Evolutionary conservation across 345 rosid species (phyloP).

Genomic region (Erysimum cheiranthoides): DNA sequence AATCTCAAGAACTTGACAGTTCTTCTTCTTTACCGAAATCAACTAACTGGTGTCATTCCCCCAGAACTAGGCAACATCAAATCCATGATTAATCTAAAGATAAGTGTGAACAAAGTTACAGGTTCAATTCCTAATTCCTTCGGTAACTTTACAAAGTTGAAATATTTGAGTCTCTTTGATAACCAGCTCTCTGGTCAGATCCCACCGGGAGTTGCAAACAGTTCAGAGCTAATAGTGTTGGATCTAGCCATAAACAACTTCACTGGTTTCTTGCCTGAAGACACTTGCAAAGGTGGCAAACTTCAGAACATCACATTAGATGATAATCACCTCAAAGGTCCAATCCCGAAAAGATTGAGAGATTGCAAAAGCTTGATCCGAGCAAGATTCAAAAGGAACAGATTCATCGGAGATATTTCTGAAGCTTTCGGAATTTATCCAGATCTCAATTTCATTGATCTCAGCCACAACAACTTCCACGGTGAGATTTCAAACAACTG

Average conservation of each 20-base stretch:
- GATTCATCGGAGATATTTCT: slow-evolving; percentile 44
- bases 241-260: slow-evolving; percentile 40
- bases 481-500: slow-evolving; percentile 47
- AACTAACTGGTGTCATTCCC: slow-evolving; percentile 18
- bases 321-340: slow-evolving; percentile 42
- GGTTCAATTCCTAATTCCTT: slow-evolving; percentile 36
- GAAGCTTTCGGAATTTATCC: slow-evolving; percentile 47
- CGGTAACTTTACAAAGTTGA: slow-evolving; percentile 15
- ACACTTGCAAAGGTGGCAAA: slow-evolving; percentile 46
- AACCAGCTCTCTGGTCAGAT: slow-evolving; percentile 40
- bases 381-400: slow-evolving; percentile 38
- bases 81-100: slow-evolving; percentile 2
- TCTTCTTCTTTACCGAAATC: slow-evolving; percentile 10
- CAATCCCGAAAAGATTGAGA: slow-evolving; percentile 47
- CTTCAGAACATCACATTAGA: slow-evolving; percentile 39
- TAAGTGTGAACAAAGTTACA: slow-evolving; percentile 14
- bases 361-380: slow-evolving; percentile 46
- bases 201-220: slow-evolving; percentile 44
- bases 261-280: slow-evolving; percentile 47
- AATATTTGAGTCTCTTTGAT: background rate
- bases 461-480: slow-evolving; percentile 47
- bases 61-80: slow-evolving; percentile 20
- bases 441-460: slow-evolving; percentile 35
- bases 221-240: slow-evolving; percentile 33
- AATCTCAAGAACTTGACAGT: background rate